Percentiles rank a stretch among this genome's conserved stretches.
Conservation (phyloP, 768 basidiomycete species). For the Suillus subaureus region DNA sequence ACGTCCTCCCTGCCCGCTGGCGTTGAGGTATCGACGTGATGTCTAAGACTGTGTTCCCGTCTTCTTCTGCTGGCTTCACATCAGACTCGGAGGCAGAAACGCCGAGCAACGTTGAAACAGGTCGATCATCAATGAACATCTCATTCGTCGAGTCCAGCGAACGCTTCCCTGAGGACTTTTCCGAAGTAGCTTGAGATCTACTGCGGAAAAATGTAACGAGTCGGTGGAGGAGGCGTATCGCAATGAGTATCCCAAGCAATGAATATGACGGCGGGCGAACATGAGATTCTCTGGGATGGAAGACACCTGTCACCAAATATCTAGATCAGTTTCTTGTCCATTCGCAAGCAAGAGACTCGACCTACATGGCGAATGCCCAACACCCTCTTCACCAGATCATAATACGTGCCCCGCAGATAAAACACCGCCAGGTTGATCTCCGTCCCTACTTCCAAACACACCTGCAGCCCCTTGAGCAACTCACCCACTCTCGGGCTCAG, state of each 20-base stretch:
- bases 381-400: slow-evolving; percentile 68
- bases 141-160: slow-evolving; percentile 34
- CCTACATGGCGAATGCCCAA: slow-evolving; percentile 71
- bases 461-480: slow-evolving; percentile 44
- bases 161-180: slow-evolving; percentile 39
- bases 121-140: slow-evolving; percentile 59
- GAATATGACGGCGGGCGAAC: slow-evolving; percentile 83
- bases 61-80: slow-evolving; percentile 65
- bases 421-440: slow-evolving; percentile 83
- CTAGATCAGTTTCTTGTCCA: not conserved
- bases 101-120: slow-evolving; percentile 59
- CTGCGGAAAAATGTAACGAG: slow-evolving; percentile 49
- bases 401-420: slow-evolving; percentile 80
- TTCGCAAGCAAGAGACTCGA: slow-evolving; percentile 2
- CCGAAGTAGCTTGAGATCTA: slow-evolving; percentile 20
- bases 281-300: slow-evolving; percentile 68
- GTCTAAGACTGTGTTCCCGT: slow-evolving; percentile 68
- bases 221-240: slow-evolving; percentile 64
- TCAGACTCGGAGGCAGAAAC: slow-evolving; percentile 52
- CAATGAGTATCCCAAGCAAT: slow-evolving; percentile 76
- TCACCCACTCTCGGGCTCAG: slow-evolving; percentile 33
- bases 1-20: slow-evolving; percentile 62
- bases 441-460: slow-evolving; percentile 52
- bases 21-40: slow-evolving; percentile 54
- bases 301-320: slow-evolving; percentile 55